phyloP scores from a whole-genome alignment of 768 basidiomycete species.

The Xanthoconium stramineum region DNA sequence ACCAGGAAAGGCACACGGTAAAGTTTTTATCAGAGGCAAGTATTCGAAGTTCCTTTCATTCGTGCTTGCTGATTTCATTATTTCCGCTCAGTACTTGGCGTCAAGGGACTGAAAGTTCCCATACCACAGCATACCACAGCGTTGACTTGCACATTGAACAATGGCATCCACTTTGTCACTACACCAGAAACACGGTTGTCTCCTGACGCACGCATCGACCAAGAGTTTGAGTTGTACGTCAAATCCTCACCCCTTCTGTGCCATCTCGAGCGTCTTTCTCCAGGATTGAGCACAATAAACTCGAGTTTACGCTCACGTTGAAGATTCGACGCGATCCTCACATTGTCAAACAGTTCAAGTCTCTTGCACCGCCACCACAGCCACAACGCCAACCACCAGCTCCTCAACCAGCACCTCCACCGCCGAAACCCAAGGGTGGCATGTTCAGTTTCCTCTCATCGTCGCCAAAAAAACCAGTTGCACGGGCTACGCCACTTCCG shows the following conservation, averaged over 20 bases:
- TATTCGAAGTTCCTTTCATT: background rate
- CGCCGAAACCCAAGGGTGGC: constrained; percentile 55
- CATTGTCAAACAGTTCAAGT: constrained; percentile 74
- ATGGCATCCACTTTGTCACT: constrained; percentile 94
- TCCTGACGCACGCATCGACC: constrained; percentile 64
- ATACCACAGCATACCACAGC: constrained; percentile 72
- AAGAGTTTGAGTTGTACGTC: constrained; percentile 88
- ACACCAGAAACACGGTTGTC: constrained; percentile 73
- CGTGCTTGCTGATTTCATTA: background rate
- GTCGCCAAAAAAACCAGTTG: constrained; percentile 66
- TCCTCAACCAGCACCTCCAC: constrained; percentile 41
- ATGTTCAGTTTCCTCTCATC: constrained; percentile 76
- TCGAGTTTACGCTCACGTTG: constrained; percentile 89
- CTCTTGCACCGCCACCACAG: constrained; percentile 44
- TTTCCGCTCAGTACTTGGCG: constrained; percentile 58
- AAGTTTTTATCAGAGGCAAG: constrained; percentile 91
- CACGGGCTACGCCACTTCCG: constrained; percentile 36
- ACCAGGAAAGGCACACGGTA: constrained; percentile 78
- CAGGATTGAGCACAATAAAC: constrained; percentile 90
- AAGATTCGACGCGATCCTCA: constrained; percentile 87
- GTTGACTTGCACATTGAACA: constrained; percentile 87
- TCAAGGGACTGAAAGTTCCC: constrained; percentile 73
- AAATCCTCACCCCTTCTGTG: background rate
- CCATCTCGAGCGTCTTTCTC: background rate
- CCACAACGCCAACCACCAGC: constrained; percentile 37